Evolutionary conservation across 192 early-diverging fungal species (phyloP), one percentile per base, ranked within the genome.

Genomic region (Backusella westeae): DNA sequence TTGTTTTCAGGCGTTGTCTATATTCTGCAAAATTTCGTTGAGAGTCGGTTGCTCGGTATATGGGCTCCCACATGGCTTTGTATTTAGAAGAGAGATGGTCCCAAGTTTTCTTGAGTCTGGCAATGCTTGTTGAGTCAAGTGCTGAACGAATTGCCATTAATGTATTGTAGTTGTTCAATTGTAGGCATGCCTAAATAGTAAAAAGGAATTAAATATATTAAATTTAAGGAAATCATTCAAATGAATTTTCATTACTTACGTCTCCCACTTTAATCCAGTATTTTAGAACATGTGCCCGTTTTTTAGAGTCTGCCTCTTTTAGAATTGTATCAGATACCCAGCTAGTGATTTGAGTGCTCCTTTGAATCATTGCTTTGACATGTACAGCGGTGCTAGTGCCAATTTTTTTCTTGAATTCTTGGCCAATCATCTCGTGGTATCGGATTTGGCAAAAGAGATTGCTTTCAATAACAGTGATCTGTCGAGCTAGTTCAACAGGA

Each of bases 391-490:
- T 77, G 7, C 87, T 85, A 10, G 70, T 26, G 17, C 75, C 73
- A 2, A 72, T 59, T 32, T 90, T 87, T 65, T 88, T 91, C 32
- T 72, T 80, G 75, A 80, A 80, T 67, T 89, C 89, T 80, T 94
- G 90, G 72, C 89, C 89, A 70, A 96, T 81, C 44, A 94, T 85
- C 83, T 96, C 95, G 46, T 78, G 80, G 10, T 92, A 91, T 67
- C 87, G 85, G 77, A 96, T 90, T 75, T 86, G 82, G 75, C 87
- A 85, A 74, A 89, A 96, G 67, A 89, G 83, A 38, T 80, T 83
- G 72, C 85, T 88, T 70, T 95, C 93, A 85, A 95, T 87, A 6
- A 96, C 83, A 8, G 95, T 96, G 35, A 96, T 78, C 81, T 96
- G 95, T 70, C 94, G 88, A 1, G 95, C 95, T 0, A 96, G 85